Base-by-base conservation (phyloP, 225 moss, liverwort and hornwort genomes). In the Takakia lepidozioides region DNA sequence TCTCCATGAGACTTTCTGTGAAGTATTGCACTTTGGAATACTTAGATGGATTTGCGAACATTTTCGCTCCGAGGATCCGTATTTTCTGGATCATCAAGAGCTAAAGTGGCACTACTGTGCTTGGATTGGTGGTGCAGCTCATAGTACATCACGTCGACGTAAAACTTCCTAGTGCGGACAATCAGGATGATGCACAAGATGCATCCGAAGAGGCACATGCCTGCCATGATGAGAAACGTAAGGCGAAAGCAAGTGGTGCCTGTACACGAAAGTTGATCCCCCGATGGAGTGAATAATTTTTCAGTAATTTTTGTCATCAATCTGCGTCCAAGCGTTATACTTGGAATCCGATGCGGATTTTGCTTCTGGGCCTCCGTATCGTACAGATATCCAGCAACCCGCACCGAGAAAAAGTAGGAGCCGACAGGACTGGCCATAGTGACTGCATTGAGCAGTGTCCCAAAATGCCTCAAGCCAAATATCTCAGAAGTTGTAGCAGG, bases 401-500 rank as follows among this genome's bases (percentile, higher is more conserved):
- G 74, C 3, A 88, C 87, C 0, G 87, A 88, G 2, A 88, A 65
- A 2, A 77, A 19, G 53, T 78, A 88, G 0, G 78, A 64, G 2
- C 84, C 87, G 1, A 88, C 3, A 4, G 87, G 87, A 43, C 75
- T 73, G 2, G 80, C 87, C 45, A 88, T 71, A 3, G 81, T 61
- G 23, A 88, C 74, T 0, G 84, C 72, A 45, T 88, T 88, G 25
- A 79, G 63, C 10, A 88, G 52, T 2, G 83, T 81, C 14, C 84
- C 87, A 29, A 88, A 88, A 49, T 83, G 51, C 13, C 28, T 52
- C 11, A 88, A 49, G 0, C 87, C 87, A 22, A 88, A 88, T 3
- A 88, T 66, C 60, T 88, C 87, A 2, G 78, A 81, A 2, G 87
- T 84, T 10, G 77, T 81, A 41, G 81, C 62, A 19, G 87, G 87